phyloP scores from a whole-genome alignment of 495 filamentous ascomycete species.

The Xylaria scruposa region DNA sequence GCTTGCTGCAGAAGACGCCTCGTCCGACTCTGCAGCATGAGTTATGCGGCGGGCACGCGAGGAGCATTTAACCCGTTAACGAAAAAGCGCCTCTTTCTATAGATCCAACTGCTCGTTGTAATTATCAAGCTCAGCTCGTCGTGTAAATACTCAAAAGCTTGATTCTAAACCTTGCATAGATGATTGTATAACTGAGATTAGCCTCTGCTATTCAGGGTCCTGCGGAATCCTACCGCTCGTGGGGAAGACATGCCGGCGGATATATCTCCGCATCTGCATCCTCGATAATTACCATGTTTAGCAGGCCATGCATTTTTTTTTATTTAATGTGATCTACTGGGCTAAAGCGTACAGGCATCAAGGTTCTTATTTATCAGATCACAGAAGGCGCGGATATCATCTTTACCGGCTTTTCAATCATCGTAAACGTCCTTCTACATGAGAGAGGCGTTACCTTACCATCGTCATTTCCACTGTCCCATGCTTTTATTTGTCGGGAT shows the following conservation, averaged over 20 bases:
- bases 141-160: neutral
- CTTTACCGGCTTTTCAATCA: neutral
- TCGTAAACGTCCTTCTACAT: neutral
- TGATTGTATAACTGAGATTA: neutral
- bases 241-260: conserved; percentile 4
- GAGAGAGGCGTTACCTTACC: neutral
- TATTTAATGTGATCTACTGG: neutral
- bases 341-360: conserved; percentile 2
- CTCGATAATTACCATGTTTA: neutral
- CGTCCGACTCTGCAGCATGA: neutral
- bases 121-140: neutral
- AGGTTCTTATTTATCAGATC: conserved; percentile 4
- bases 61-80: neutral
- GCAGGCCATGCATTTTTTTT: neutral
- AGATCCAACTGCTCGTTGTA: neutral
- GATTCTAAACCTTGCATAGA: neutral
- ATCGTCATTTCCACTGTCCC: neutral
- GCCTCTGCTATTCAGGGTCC: neutral
- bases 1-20: neutral
- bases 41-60: neutral
- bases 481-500: neutral
- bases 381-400: conserved; percentile 13
- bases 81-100: neutral
- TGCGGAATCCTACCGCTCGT: conserved; percentile 14
- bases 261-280: conserved; percentile 8